Evolutionary conservation across 352 stramenopile species (phyloP).

Genomic region (Pythium chondricola): DNA sequence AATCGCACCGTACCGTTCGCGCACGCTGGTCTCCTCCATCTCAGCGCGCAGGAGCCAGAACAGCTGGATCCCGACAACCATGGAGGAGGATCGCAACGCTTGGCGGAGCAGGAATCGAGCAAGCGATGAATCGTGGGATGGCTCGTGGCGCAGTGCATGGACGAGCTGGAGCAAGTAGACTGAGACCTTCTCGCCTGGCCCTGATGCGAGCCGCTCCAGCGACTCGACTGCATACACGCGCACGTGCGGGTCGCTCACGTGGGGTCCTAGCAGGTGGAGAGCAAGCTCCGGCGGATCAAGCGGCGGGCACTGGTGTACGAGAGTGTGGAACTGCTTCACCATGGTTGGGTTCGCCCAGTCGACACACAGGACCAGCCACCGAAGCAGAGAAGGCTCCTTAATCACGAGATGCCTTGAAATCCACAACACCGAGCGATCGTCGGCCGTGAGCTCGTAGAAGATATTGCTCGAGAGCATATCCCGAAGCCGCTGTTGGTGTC

Average conservation of each 20-base stretch:
- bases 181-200: conserved; percentile 4
- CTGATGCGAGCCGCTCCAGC: neutral
- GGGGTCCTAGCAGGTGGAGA: conserved; percentile 7
- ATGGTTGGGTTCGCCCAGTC: conserved; percentile 30
- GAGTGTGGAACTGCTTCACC: conserved; percentile 29
- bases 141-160: conserved; percentile 24
- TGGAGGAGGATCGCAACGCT: conserved; percentile 5
- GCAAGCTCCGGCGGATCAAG: conserved; percentile 15
- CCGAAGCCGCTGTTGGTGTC: conserved; percentile 2
- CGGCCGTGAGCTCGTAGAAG: conserved; percentile 15
- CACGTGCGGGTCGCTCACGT: conserved; percentile 11
- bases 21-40: conserved; percentile 5
- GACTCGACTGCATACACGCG: conserved; percentile 15
- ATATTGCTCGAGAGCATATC: conserved; percentile 11
- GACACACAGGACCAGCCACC: conserved; percentile 36
- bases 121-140: conserved; percentile 10
- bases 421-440: conserved; percentile 19
- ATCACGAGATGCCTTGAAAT: conserved; percentile 12
- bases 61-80: conserved; percentile 12
- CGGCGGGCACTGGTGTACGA: conserved; percentile 26
- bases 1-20: conserved; percentile 12
- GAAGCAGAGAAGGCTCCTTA: conserved; percentile 22
- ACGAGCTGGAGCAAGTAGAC: conserved; percentile 26
- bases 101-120: conserved; percentile 15
- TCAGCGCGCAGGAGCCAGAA: conserved; percentile 22